Conservation (phyloP, 2,329 filamentous ascomycete species). For the Aspergillus pseudoglaucus region DNA sequence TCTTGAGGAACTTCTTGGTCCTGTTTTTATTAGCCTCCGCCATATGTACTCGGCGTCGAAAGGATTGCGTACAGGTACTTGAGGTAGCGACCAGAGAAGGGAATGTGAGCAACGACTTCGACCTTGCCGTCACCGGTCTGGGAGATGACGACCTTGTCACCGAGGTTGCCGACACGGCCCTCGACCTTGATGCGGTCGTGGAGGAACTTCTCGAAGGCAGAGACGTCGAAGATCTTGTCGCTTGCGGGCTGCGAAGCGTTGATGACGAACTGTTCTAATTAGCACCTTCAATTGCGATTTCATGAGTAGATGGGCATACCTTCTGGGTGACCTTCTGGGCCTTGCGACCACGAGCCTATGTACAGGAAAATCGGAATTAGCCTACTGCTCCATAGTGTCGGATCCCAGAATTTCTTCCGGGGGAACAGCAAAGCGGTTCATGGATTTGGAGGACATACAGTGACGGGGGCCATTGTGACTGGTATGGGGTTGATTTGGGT, state of each 20-base stretch:
- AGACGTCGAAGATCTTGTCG: conserved; percentile 99
- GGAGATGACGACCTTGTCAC: conserved; percentile 83
- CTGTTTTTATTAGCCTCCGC: conserved; percentile 46
- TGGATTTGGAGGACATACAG: conserved; percentile 63
- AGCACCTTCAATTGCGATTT: not conserved
- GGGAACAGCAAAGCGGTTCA: conserved; percentile 90
- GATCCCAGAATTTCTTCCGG: conserved; percentile 32
- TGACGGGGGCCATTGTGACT: conserved; percentile 73
- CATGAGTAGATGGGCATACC: conserved; percentile 25
- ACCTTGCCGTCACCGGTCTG: conserved; percentile 95
- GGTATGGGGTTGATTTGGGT: conserved; percentile 18
- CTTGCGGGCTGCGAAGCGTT: conserved; percentile 95
- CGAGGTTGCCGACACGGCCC: conserved; percentile 95
- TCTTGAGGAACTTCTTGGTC: conserved; percentile 99
- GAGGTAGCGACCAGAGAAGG: conserved; percentile 97
- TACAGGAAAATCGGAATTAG: conserved; percentile 61
- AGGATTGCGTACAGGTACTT: conserved; percentile 99
- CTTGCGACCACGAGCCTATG: conserved; percentile 42
- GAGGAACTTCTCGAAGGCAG: conserved; percentile 99
- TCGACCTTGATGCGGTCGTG: conserved; percentile 99
- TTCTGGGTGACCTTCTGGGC: conserved; percentile 46
- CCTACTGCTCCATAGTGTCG: conserved; percentile 70
- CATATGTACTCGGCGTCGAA: no score
- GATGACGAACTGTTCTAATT: conserved; percentile 81
- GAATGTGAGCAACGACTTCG: conserved; percentile 93